Conservation (phyloP, 345 rosid genomes). For the Kernera saxatilis region DNA sequence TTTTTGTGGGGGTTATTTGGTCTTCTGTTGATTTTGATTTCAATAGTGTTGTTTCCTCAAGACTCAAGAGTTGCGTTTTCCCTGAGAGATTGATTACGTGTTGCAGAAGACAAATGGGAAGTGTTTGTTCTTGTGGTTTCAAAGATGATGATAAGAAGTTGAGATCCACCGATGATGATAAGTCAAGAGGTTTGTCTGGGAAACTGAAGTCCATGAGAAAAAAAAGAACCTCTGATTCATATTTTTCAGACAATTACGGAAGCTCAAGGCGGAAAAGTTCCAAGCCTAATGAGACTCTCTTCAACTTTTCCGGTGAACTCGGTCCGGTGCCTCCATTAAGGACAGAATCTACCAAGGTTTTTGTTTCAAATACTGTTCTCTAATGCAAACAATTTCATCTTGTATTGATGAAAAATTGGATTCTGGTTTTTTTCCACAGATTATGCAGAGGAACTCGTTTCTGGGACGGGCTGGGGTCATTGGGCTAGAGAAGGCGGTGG, state of each 20-base stretch:
- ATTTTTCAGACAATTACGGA: conserved; percentile 16
- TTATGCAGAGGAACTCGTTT: conserved; percentile 45
- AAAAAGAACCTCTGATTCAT: conserved; percentile 22
- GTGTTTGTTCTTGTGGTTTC: conserved; percentile 45
- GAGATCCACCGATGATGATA: conserved; percentile 21
- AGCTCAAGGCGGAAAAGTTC: conserved; percentile 29
- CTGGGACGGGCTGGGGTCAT: conserved; percentile 55
- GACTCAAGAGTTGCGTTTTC: neutral
- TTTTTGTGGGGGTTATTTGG: neutral
- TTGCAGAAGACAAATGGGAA: conserved; percentile 53
- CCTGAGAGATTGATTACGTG: neutral
- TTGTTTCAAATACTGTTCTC: neutral
- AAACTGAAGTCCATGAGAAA: conserved; percentile 37
- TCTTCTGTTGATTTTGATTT: neutral
- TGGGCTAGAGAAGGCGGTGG: conserved; percentile 70
- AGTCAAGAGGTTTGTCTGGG: conserved; percentile 35
- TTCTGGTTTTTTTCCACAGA: conserved; percentile 21
- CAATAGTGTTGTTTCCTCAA: neutral
- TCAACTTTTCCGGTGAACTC: conserved; percentile 50
- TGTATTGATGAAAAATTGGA: conserved; percentile 5
- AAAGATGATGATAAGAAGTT: conserved; percentile 8
- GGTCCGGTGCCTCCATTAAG: conserved; percentile 41
- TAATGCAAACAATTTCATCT: neutral
- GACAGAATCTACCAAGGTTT: conserved; percentile 42
- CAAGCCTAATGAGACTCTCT: conserved; percentile 23